Base-by-base conservation (phyloP, 306 rosid species). In the Ammopiptanthus mongolicus region DNA sequence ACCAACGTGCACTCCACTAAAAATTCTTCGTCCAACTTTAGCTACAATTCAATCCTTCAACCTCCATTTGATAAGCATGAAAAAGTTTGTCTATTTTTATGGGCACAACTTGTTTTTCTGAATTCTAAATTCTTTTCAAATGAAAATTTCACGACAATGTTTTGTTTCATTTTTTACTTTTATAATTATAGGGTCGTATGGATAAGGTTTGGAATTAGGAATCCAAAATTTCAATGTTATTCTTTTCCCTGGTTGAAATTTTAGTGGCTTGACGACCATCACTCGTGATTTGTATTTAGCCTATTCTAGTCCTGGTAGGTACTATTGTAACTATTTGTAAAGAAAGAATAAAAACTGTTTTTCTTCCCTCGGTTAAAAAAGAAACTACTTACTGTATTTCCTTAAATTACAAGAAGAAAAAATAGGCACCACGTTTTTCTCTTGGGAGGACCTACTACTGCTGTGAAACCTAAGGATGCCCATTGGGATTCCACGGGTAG, bases 1-100 rank as follows among this genome's bases (percentile, higher is more conserved):
- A 69, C 13, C 87, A 87, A 80, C 85, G 85, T 83, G 85, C 80
- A 31, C 4, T 41, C 75, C 79, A 51, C 79, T 56, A 50, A 47
- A 61, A 0, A 58, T 53, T 80, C 72, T 25, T 50, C 28, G 5
- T 25, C 28, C 8, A 23, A 48, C 46, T 13, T 18, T 34, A 13
- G 10, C 69, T 15, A 50, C 69, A 3, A 5, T 75, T 76, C 71
- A 70, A 34, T 15, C 3, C 8, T 76, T 63, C 23, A 44, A 31
- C 14, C 12, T 28, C 7, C 65, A 59, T 47, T 71, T 6, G 23
- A 42, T 62, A 17, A 73, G 59, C 66, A 57, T 59, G 70, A 8
- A 37, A 14, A 63, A 47, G 63, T 21, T 55, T 70, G 59, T 22
- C 22, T 61, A 42, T 10, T 29, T 29, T n/a, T 53, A 29, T 50